phyloP scores from a whole-genome alignment of 352 stramenopile species.

The Phytophthora capsici region DNA sequence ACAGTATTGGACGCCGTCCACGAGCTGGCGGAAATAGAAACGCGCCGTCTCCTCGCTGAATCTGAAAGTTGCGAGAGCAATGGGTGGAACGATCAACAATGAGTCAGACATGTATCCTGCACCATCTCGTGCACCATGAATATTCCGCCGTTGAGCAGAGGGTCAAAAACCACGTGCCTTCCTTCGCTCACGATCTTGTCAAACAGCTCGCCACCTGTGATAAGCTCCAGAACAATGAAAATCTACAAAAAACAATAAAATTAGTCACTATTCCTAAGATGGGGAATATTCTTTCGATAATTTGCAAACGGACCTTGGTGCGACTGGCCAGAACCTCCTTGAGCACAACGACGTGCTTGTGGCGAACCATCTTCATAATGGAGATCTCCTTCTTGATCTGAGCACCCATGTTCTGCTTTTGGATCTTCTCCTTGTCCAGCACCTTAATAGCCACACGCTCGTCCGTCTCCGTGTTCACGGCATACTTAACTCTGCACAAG shows the following conservation, averaged over 20 bases:
- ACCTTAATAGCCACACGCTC: conserved; percentile 98
- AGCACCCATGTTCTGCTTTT: conserved; percentile 98
- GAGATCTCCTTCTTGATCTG: conserved; percentile 99
- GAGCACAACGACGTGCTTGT: conserved; percentile 90
- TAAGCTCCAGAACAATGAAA: conserved; percentile 95
- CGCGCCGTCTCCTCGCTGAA: conserved; percentile 97
- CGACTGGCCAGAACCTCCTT: conserved; percentile 92
- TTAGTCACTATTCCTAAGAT: not conserved
- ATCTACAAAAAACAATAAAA: conserved; percentile 74
- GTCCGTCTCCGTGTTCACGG: conserved; percentile 95
- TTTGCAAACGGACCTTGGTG: conserved; percentile 87
- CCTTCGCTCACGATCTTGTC: conserved; percentile 98
- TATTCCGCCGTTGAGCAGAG: not conserved
- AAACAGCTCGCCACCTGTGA: conserved; percentile 91
- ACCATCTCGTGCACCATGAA: conserved; percentile 16
- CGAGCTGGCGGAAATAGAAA: conserved; percentile 99
- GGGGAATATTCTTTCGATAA: no score
- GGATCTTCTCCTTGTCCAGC: conserved; percentile 98
- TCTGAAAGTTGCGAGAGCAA: conserved; percentile 28
- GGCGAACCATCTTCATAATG: conserved; percentile 98
- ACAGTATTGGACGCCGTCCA: conserved; percentile 97
- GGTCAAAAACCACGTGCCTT: conserved; percentile 44
- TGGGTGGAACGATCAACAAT: conserved; percentile 15
- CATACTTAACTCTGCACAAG: conserved; percentile 89
- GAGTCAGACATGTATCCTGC: conserved; percentile 26